Conservation (phyloP, 805 yeast genomes). For the Pichia rugopelliculosa region DNA sequence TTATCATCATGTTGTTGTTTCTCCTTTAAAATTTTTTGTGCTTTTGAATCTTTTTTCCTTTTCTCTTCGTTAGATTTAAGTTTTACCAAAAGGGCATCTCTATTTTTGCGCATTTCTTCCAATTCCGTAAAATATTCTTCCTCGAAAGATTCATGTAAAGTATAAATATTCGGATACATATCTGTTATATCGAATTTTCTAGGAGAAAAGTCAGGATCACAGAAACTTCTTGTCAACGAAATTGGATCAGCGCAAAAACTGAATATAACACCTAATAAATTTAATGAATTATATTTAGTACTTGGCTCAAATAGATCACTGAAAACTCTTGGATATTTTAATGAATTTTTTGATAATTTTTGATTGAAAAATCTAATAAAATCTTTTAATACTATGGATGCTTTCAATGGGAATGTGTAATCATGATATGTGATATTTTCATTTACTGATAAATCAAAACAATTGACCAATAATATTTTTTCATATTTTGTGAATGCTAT, state of each 20-base stretch:
- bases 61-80: not conserved
- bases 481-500: constrained; percentile 21
- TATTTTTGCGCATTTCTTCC: not conserved
- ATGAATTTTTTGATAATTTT: constrained; percentile 22
- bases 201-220: constrained; percentile 18
- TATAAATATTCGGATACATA: constrained; percentile 20
- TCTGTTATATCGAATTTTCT: constrained; percentile 24
- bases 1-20: not conserved
- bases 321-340: constrained; percentile 21
- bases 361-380: constrained; percentile 23
- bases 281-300: constrained; percentile 23
- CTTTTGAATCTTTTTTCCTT: not conserved
- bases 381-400: constrained; percentile 22
- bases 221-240: constrained; percentile 14
- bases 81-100: not conserved
- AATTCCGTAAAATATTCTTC: not conserved
- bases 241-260: constrained; percentile 22
- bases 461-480: constrained; percentile 24
- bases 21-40: not conserved
- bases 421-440: not conserved
- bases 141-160: constrained; percentile 14
- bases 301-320: constrained; percentile 21
- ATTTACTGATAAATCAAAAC: constrained; percentile 14
- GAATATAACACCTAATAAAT: constrained; percentile 23
- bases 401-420: constrained; percentile 19